Percentiles rank a stretch among this genome's conserved stretches.
Conservation (phyloP, 192 early-diverging fungal genomes). For the Umbelopsis isabellina region DNA sequence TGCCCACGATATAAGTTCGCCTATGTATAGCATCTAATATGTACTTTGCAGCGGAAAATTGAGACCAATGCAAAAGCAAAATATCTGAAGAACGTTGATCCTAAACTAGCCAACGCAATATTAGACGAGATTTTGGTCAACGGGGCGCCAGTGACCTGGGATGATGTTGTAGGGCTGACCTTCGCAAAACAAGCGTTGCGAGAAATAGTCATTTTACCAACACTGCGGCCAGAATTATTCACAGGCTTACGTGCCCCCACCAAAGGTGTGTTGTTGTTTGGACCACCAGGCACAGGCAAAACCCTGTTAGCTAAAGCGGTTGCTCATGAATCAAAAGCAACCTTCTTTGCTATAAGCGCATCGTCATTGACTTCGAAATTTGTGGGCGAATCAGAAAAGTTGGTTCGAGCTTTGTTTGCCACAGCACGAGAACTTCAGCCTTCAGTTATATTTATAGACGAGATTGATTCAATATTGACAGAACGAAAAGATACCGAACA, state of each 20-base stretch:
- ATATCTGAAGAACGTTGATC: constrained; percentile 43
- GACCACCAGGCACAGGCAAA: constrained; percentile 88
- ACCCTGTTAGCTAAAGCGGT: constrained; percentile 92
- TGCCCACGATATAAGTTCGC: too few species aligned
- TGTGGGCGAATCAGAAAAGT: constrained; percentile 95
- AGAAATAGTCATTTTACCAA: constrained; percentile 84
- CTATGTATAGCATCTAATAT: too few species aligned
- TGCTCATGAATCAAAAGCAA: constrained; percentile 76
- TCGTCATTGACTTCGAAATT: constrained; percentile 94
- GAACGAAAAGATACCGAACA: constrained; percentile 88
- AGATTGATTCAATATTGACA: constrained; percentile 91
- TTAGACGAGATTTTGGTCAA: constrained; percentile 67
- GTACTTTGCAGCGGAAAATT: background rate
- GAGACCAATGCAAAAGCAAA: background rate
- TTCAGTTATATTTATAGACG: constrained; percentile 90
- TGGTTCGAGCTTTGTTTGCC: constrained; percentile 89
- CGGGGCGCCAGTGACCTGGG: constrained; percentile 67
- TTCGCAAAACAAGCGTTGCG: constrained; percentile 81
- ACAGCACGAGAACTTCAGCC: constrained; percentile 88
- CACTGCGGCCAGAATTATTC: constrained; percentile 63
- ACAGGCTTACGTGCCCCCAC: constrained; percentile 80
- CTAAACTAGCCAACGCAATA: constrained; percentile 48
- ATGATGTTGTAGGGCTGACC: constrained; percentile 70
- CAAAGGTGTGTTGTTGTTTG: constrained; percentile 86
- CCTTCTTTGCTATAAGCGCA: constrained; percentile 88